Conservation (phyloP, 192 early-diverging fungal species). For the Linnemannia elongata region DNA sequence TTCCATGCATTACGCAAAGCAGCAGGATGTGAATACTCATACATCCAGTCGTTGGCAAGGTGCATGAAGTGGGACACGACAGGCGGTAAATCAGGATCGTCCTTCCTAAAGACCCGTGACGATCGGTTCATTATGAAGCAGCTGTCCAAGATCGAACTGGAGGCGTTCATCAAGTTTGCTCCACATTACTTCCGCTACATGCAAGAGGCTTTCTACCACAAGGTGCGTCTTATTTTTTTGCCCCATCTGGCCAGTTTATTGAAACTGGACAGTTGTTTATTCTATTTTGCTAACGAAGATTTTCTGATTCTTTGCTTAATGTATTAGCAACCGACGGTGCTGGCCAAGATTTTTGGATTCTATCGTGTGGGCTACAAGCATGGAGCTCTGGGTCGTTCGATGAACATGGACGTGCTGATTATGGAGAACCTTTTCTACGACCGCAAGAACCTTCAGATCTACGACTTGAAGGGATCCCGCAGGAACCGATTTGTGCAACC, state of each 20-base stretch:
- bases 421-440: constrained; percentile 98
- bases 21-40: constrained; percentile 87
- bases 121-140: constrained; percentile 95
- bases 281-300: not conserved
- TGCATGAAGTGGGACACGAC: constrained; percentile 87
- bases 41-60: constrained; percentile 87
- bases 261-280: not conserved
- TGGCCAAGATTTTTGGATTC: constrained; percentile 94
- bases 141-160: constrained; percentile 85
- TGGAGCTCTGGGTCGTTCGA: constrained; percentile 80
- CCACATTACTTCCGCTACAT: constrained; percentile 92
- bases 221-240: constrained; percentile 56
- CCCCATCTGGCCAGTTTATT: not conserved
- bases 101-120: constrained; percentile 92
- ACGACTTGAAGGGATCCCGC: constrained; percentile 95
- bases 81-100: constrained; percentile 94
- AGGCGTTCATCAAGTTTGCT: constrained; percentile 91
- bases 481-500: constrained; percentile 94
- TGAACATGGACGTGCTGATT: constrained; percentile 92
- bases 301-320: not conserved
- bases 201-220: constrained; percentile 83
- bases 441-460: constrained; percentile 77
- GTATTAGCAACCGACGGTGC: constrained; percentile 79
- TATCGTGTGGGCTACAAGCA: constrained; percentile 93
- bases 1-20: constrained; percentile 91